Evolutionary conservation across 208 protist genomes (phyloP), one percentile per base, ranked within the genome.

Genomic region (Wallacemonas sp.): DNA sequence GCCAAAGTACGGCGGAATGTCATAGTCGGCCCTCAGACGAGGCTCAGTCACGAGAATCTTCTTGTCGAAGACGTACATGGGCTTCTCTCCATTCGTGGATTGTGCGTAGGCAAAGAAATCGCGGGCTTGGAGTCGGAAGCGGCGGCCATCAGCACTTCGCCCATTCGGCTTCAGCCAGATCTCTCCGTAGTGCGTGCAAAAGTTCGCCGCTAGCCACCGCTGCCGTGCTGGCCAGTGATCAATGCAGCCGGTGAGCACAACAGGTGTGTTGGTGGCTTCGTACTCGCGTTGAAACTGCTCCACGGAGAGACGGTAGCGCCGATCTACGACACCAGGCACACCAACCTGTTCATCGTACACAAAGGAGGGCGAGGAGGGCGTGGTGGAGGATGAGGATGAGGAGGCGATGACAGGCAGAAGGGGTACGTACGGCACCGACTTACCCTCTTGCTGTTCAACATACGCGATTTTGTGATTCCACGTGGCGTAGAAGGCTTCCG

Each of bases 31-130:
- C 24, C n/a, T 33, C 22, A 84, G 51, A 14, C n/a, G 19, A 2
- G 42, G 3, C 33, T 47, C 64, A 1, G 28, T 33, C 1, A 15
- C 19, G 19, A 77, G 49, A 1, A 80, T 34, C 56, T 77, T 80
- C 61, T 84, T 80, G 63, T 84, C 73, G 38, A 83, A 83, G 12
- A 80, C 66, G 70, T 77, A 80, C 69, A 84, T 70, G 11, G 73
- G 73, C 47, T 80, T 84, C 55, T 84, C 73, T 2, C 64, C 68
- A 42, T 73, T 66, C 15, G 24, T 41, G 11, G 60, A 19, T n/a
- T 42, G 60, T 9, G 41, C 62, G 38, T 84, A 80, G 36, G 63
- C 65, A 15, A 73, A 14, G 66, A 70, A 84, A 39, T 84, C 65
- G 0, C 22, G 36, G 2, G 62, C 60, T 21, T 4, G 21, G 34